Evolutionary conservation across 2,329 filamentous ascomycete species (phyloP).

Genomic region (Chaetomium sp.): DNA sequence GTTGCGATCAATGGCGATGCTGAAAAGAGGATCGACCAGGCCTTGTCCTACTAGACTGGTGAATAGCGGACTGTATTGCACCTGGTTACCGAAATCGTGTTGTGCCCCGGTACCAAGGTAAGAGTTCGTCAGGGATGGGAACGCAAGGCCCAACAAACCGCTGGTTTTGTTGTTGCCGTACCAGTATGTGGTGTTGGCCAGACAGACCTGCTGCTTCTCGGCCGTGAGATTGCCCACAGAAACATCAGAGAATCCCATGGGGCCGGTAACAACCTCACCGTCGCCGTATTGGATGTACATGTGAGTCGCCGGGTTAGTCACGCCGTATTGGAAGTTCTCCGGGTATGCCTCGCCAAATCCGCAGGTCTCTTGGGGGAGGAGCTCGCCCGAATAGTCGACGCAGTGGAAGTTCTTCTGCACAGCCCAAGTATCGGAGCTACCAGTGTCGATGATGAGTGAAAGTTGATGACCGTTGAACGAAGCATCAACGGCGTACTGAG

Average conservation of each 20-base stretch:
- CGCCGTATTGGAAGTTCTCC: constrained; percentile 35
- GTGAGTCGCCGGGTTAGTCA: constrained; percentile 35
- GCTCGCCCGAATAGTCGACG: constrained; percentile 30
- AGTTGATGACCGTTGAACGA: constrained; percentile 24
- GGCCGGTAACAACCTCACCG: constrained; percentile 42
- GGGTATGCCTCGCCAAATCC: constrained; percentile 36
- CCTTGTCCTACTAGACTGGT: constrained; percentile 43
- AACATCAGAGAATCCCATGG: constrained; percentile 42
- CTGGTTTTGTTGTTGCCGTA: constrained; percentile 46
- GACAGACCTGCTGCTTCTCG: constrained; percentile 39
- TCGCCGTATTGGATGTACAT: constrained; percentile 43
- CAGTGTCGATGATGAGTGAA: constrained; percentile 42
- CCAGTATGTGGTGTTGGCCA: constrained; percentile 46
- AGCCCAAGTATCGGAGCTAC: constrained; percentile 47
- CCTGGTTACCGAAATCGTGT: constrained; percentile 33
- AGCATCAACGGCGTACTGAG: constrained; percentile 28
- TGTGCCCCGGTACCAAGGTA: constrained; percentile 35
- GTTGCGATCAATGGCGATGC: constrained; percentile 42
- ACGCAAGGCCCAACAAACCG: constrained; percentile 46
- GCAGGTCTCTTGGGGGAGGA: constrained; percentile 29
- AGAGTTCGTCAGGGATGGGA: constrained; percentile 43
- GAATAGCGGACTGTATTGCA: constrained; percentile 43
- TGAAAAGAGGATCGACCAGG: constrained; percentile 39
- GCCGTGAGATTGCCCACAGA: constrained; percentile 40
- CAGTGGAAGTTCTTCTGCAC: constrained; percentile 37